Base-by-base conservation (phyloP, 768 basidiomycete genomes). In the Kwoniella heveanensis region DNA sequence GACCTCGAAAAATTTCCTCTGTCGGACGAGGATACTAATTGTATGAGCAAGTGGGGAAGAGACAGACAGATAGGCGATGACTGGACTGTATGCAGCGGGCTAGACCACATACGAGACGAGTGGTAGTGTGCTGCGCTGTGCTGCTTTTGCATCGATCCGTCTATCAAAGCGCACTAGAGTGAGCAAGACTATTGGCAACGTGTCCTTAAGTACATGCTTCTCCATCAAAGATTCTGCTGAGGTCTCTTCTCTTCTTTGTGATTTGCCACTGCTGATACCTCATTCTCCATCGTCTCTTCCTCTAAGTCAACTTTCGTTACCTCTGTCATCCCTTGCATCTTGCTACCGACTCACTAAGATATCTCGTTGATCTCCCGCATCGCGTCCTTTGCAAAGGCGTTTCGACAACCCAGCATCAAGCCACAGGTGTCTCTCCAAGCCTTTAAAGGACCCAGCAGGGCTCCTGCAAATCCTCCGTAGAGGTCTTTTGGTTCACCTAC, bases 391-490 rank as follows among this genome's bases (percentile, higher is more conserved):
- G 39, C 39, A 44, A 44, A 44, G 39, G 17, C 39, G 39, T 44
- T 44, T 44, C 39, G 17, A 19, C 39, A 17, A 19, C 39, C 17
- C 39, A 44, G 39, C 39, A 44, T 44, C 39, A 44, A 44, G 39
- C 39, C 39, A 44, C 39, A 44, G 39, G 39, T 44, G 19, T 44
- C 6, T 17, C 17, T 44, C n/a, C 39, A 44, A 44, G 39, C 39
- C 39, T 44, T 44, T 44, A 44, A 44, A 44, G 39, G 39, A 44
- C 39, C 39, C 39, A 44, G 39, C 39, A 44, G 39, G 39, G 39
- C 39, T 44, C 39, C 4, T 10, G 4, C 39, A 44, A 44, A 44
- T 44, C 39, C 39, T 44, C 39, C 39, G 39, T 17, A 4, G 4
- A 44, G 15, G 4, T 17, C 19, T 44, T 8, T 17, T 17, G 39